Percentiles rank a stretch among this genome's conserved stretches.
Evolutionary conservation across 805 yeast genomes (phyloP).

Genomic region (Pichia exigua): DNA sequence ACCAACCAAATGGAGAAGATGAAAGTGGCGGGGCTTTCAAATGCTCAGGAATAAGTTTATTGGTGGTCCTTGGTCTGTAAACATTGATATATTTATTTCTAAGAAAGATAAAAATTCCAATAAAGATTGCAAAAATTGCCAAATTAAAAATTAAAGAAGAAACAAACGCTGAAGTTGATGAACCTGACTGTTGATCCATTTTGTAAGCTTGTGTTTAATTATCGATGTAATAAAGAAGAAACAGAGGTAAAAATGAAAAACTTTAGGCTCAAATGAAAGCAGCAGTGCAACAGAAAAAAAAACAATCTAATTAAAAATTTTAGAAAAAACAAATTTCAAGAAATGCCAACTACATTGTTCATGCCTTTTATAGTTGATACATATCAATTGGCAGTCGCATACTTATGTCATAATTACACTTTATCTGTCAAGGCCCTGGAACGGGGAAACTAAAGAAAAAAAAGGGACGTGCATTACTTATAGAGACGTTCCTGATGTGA

Average conservation of each 20-base stretch:
- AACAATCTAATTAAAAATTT: too few species aligned
- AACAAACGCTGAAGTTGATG: conserved; percentile 43
- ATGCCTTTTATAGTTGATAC: too few species aligned
- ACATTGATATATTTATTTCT: conserved; percentile 40
- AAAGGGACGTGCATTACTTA: too few species aligned
- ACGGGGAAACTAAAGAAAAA: too few species aligned
- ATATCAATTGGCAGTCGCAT: too few species aligned
- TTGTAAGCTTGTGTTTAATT: not conserved
- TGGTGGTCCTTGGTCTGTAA: conserved; percentile 43
- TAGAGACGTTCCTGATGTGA: too few species aligned
- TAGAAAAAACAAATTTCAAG: too few species aligned
- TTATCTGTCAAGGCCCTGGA: too few species aligned
- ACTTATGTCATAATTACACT: too few species aligned
- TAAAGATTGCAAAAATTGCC: conserved; percentile 34
- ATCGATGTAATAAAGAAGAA: not conserved
- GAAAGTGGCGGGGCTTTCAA: conserved; percentile 34
- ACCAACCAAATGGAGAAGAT: conserved; percentile 47
- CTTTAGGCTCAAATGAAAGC: too few species aligned
- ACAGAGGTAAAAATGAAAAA: not conserved
- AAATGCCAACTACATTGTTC: too few species aligned
- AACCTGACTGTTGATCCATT: conserved; percentile 8
- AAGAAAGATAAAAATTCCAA: conserved; percentile 31
- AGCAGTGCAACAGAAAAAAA: not conserved
- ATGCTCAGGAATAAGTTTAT: conserved; percentile 39
- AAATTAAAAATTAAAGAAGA: conserved; percentile 39